Evolutionary conservation across 2,329 filamentous ascomycete genomes (phyloP), one percentile per base, ranked within the genome.

Genomic region (Rhytidhysteron rufulum): DNA sequence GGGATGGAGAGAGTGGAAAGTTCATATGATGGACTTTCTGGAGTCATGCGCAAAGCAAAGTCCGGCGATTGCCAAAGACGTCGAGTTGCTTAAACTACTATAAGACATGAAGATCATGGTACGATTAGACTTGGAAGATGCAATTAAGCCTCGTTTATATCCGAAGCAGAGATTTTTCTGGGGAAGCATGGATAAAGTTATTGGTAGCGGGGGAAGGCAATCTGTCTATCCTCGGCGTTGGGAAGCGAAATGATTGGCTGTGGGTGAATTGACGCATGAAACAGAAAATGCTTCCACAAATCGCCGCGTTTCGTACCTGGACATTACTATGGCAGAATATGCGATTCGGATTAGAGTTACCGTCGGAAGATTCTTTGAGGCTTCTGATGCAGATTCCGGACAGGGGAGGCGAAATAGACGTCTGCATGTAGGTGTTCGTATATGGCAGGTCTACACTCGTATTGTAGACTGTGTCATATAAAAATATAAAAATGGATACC

Each of bases 1-100:
- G 8, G 62, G 58, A 16, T 66, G 62, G 62, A 44, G 53, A 40
- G 52, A 62, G 10, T 66, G 62, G 62, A 57, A 62, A 33, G 38
- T 51, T 30, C 54, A 62, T 19, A 66, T 66, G 60, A 57, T 62
- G 57, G 44, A 45, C 30, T 43, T 65, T 13, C 58, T 65, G 34
- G 55, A 60, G 38, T 54, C 45, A 29, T 64, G 61, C 39, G 59
- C 45, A 16, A 47, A 51, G 27, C 49, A 55, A 15, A 65, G 62
- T 40, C 61, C 62, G 4, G 59, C 57, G 27, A 57, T 65, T 33
- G 59, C 54, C 25, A 57, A 62, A 40, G 62, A 65, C 47, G 55
- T 51, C 15, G 60, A 63, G 39, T 35, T 65, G 27, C 49, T 65
- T 41, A 50, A 53, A 32, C 40, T 64, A 41, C 42, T 65, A 35